Conservation (phyloP, 306 rosid species). For the Purshia tridentata region DNA sequence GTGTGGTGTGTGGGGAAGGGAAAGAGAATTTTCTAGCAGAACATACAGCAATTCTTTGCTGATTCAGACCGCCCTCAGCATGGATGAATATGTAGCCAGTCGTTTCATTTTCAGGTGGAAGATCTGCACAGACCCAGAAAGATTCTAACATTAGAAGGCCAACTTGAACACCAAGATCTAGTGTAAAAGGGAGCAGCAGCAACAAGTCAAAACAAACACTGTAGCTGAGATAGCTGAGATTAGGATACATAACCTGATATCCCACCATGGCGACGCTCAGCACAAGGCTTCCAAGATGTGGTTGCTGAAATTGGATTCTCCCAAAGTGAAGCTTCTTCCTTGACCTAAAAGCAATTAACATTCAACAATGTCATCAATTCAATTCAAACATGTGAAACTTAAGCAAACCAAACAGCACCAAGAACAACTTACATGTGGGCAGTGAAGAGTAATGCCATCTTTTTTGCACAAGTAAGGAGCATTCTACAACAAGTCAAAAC, state of each 20-base stretch:
- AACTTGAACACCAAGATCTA: conserved; percentile 3
- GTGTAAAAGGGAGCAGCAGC: not conserved
- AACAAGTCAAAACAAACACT: not conserved
- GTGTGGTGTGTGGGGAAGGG: not conserved
- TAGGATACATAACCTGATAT: conserved; percentile 51
- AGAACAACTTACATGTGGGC: conserved; percentile 75
- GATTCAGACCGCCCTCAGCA: conserved; percentile 98
- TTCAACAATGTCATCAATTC: not conserved
- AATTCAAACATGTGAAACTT: not conserved
- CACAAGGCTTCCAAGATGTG: conserved; percentile 96
- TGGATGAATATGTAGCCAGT: conserved; percentile 91
- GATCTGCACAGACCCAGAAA: conserved; percentile 50
- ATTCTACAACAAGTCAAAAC: conserved; percentile 41
- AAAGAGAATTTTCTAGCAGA: conserved; percentile 21
- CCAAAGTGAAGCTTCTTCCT: conserved; percentile 92
- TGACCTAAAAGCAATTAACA: conserved; percentile 49
- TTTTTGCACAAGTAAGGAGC: conserved; percentile 87
- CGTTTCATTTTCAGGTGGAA: conserved; percentile 85
- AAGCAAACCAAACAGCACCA: conserved; percentile 21
- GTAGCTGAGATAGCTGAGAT: not conserved
- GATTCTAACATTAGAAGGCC: conserved; percentile 12
- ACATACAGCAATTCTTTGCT: conserved; percentile 92
- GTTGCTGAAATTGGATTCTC: conserved; percentile 95
- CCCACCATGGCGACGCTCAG: conserved; percentile 83
- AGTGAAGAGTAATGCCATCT: conserved; percentile 89